phyloP scores from a whole-genome alignment of 805 yeast species.

The Hanseniaspora singularis region DNA sequence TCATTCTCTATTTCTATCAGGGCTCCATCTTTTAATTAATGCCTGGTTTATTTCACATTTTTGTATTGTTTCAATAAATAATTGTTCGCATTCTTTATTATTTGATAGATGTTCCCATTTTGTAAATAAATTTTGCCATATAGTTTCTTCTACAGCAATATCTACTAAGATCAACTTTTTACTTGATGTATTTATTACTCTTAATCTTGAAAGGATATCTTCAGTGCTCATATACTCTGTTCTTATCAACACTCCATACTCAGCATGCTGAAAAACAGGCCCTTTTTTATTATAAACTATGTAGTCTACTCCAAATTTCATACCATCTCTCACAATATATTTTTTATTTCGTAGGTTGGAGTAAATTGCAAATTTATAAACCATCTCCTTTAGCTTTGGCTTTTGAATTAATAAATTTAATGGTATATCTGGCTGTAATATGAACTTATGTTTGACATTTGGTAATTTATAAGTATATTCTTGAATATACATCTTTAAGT shows the following conservation, averaged over 20 bases:
- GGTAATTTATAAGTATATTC: neutral
- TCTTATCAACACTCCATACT: constrained; percentile 51
- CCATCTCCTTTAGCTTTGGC: neutral
- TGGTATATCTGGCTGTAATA: neutral
- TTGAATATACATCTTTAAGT: constrained; percentile 6
- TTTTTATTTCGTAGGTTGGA: constrained; percentile 33
- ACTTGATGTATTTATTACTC: constrained; percentile 80
- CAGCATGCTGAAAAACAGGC: constrained; percentile 93
- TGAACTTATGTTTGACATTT: constrained; percentile 5
- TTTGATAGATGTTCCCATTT: too few species aligned
- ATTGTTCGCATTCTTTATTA: neutral
- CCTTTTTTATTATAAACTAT: constrained; percentile 69
- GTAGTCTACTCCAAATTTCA: constrained; percentile 83
- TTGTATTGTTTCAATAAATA: neutral
- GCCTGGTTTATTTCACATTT: constrained; percentile 44
- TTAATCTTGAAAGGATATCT: constrained; percentile 56
- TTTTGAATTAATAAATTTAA: constrained; percentile 14
- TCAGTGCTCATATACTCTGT: constrained; percentile 25
- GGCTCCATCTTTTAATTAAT: constrained; percentile 70
- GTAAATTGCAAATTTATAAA: constrained; percentile 5
- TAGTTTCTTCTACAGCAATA: constrained; percentile 28
- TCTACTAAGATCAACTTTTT: constrained; percentile 62
- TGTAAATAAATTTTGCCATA: neutral
- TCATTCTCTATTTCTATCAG: constrained; percentile 69
- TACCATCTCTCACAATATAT: constrained; percentile 89